Percentiles rank a stretch among this genome's conserved stretches.
Conservation (phyloP, 768 basidiomycete genomes). For the Lactarius psammicola region DNA sequence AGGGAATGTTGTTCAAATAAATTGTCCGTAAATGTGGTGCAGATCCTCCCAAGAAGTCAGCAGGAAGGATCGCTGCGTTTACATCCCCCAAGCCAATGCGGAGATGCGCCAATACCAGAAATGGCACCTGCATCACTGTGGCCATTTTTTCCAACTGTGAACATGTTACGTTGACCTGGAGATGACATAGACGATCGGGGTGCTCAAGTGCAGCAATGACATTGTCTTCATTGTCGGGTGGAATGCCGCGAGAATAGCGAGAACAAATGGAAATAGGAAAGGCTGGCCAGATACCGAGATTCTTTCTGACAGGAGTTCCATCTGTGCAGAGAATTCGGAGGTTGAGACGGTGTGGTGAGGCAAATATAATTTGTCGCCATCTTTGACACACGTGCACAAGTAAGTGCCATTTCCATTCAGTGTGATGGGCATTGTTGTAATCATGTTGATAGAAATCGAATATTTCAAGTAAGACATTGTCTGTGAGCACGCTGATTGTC, state of each 20-base stretch:
- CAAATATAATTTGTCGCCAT: neutral
- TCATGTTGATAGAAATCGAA: neutral
- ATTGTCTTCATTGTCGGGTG: neutral
- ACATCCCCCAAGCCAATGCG: too few species aligned
- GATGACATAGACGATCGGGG: neutral
- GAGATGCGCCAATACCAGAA: neutral
- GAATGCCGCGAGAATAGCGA: too few species aligned
- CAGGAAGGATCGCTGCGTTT: neutral
- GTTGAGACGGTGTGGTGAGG: neutral
- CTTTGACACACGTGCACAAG: neutral
- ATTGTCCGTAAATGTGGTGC: neutral
- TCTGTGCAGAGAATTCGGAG: neutral
- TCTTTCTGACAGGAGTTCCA: neutral
- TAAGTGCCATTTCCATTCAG: neutral
- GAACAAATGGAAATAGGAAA: neutral
- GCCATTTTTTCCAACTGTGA: neutral
- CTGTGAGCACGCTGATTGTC: neutral
- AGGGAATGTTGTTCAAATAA: neutral
- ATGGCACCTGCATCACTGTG: neutral
- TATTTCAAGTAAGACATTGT: neutral
- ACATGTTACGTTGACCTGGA: neutral
- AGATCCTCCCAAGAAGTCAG: neutral
- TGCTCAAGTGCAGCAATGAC: neutral
- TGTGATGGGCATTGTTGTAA: neutral
- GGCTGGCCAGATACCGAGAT: neutral